A percentile compares a stretch with the other conserved stretches of the same genome.
Evolutionary conservation across 2,329 filamentous ascomycete genomes (phyloP).

Genomic region (Westerdykella aurantiaca): DNA sequence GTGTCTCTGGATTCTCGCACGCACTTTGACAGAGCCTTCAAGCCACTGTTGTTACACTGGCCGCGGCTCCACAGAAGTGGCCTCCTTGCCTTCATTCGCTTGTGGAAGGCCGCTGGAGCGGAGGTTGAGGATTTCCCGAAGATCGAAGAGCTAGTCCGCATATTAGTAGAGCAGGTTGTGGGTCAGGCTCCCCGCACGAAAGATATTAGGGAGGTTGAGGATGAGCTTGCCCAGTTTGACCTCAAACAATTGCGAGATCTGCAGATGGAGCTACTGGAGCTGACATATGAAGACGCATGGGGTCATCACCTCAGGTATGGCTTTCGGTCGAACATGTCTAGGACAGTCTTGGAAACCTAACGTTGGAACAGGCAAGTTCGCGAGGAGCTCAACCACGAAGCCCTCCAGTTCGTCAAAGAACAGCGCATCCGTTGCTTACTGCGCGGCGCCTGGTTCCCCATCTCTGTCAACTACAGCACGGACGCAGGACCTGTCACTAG

Average conservation of each 20-base stretch:
- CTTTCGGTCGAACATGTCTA: not conserved
- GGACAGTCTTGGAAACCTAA: conserved; percentile 13
- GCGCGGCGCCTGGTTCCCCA: conserved; percentile 80
- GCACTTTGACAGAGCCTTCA: conserved; percentile 80
- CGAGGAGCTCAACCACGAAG: conserved; percentile 84
- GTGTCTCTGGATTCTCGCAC: conserved; percentile 67
- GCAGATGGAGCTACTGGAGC: conserved; percentile 87
- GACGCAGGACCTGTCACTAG: conserved; percentile 43
- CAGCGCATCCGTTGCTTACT: conserved; percentile 87
- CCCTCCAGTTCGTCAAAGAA: conserved; percentile 93
- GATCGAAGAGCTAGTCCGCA: conserved; percentile 82
- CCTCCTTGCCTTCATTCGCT: conserved; percentile 77
- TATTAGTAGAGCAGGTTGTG: conserved; percentile 83
- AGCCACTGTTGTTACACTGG: conserved; percentile 87
- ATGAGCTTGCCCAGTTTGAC: conserved; percentile 80
- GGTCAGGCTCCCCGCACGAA: conserved; percentile 75
- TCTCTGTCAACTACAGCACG: conserved; percentile 46
- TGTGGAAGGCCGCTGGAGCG: conserved; percentile 89
- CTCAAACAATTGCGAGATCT: conserved; percentile 70
- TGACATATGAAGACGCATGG: conserved; percentile 93
- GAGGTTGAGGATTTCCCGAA: conserved; percentile 86
- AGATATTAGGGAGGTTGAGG: conserved; percentile 80
- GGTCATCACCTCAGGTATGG: conserved; percentile 68
- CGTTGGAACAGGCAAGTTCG: conserved; percentile 60
- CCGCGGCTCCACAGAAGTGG: conserved; percentile 80